Base-by-base conservation (phyloP, 2,329 filamentous ascomycete genomes). In the Fusarium sp. region DNA sequence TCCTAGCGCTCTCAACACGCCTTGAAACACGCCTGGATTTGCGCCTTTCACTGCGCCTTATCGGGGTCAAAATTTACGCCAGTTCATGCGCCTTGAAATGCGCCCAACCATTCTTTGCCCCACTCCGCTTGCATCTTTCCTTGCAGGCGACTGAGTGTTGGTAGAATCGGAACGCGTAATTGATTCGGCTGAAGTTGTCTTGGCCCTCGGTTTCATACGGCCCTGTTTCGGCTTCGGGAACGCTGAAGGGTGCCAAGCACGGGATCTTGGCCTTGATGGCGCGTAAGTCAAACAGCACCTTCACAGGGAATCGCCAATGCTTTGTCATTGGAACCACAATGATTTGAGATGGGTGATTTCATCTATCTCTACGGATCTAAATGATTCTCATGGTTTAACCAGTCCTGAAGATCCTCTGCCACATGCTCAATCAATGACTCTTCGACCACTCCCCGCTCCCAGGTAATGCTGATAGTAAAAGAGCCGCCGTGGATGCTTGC, bases 401-500 rank as follows among this genome's bases (percentile, higher is more conserved):
- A 58, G 4, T n/a, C 17, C 11, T 73, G 8, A 5, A 74, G 6
- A 2, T 66, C 56, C 2, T 12, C 11, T 1, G 33, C 54, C n/a
- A 74, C 6, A 3, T 11, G 5, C 9, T 68, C 57, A 2, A 70
- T 8, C 2, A 72, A 6, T 8, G 57, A 58, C 2, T 74, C 66
- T 1, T 25, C 54, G 12, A 74, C 32, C 7, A 68, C n/a, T 0
- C 63, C 72, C 0, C 25, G 11, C 15, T 74, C 47, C 71, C 71
- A 74, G 2, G 71, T 68, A 1, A 74, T 45, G 4, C 63, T 37
- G 2, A 75, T 50, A 0, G 62, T 54, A 2, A 75, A 27, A 2
- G 54, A 20, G 0, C 69, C 71, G n/a, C 62, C 66, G 8, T 38
- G 37, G 1, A 40, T 22, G 3, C 72, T 75, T 2, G 52, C 71